Evolutionary conservation across 345 rosid species (phyloP).

Genomic region (Cochlearia excelsa): DNA sequence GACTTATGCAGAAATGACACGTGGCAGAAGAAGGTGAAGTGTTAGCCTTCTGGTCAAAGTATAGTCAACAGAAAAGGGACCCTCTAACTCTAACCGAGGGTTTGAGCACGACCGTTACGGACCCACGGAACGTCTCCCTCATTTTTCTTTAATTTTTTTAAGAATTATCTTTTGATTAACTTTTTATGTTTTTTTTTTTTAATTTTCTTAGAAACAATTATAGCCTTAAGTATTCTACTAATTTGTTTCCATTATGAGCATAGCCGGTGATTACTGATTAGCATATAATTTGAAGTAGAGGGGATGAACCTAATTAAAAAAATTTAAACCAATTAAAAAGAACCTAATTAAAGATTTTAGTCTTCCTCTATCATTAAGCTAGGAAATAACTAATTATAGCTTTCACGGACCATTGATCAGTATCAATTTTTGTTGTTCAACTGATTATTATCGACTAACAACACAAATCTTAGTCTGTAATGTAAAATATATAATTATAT

Average conservation of each 20-base stretch:
- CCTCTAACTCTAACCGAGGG: background rate
- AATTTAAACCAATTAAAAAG: background rate
- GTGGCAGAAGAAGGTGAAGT: background rate
- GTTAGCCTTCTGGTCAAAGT: background rate
- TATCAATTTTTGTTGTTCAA: background rate
- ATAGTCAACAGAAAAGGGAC: background rate
- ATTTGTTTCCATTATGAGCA: conserved; percentile 5
- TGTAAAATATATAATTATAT: too few species aligned
- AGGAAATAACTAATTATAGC: conserved; percentile 18
- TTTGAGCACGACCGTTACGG: background rate
- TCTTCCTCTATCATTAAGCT: conserved; percentile 18
- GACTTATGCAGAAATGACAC: background rate
- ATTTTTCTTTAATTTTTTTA: background rate
- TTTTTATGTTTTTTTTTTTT: background rate
- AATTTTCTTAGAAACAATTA: conserved; percentile 1
- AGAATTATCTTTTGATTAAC: too few species aligned
- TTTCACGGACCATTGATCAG: conserved; percentile 27
- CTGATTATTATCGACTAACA: too few species aligned
- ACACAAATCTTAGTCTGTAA: too few species aligned
- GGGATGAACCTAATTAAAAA: conserved; percentile 25
- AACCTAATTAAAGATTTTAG: conserved; percentile 14
- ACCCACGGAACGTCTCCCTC: conserved; percentile 23
- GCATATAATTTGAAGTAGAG: conserved; percentile 17
- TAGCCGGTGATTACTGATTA: conserved; percentile 14
- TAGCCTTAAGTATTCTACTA: conserved; percentile 14